phyloP scores from a whole-genome alignment of 257 asterid genomes.

The Solanum stenotomum region DNA sequence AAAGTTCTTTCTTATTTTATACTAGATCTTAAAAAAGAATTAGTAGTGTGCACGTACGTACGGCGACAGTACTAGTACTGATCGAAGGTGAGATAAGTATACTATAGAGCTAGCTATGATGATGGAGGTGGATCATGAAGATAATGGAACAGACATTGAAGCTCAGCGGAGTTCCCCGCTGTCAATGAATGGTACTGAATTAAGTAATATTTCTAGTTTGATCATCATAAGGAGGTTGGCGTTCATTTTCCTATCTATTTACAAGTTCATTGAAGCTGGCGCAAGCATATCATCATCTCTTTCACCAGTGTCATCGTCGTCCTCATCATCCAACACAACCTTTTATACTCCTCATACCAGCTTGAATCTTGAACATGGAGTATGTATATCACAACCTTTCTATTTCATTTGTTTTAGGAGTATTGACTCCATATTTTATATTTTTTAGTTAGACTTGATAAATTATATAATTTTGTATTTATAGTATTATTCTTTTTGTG shows the following conservation, averaged over 20 bases:
- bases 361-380: neutral
- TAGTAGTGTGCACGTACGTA: neutral
- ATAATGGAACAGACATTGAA: neutral
- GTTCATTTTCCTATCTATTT: neutral
- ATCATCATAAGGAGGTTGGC: neutral
- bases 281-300: neutral
- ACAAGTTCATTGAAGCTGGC: neutral
- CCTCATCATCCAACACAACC: neutral
- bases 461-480: too few species aligned
- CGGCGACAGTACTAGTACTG: neutral
- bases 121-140: neutral
- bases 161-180: neutral
- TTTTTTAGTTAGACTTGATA: too few species aligned
- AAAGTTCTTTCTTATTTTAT: neutral
- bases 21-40: neutral
- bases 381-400: neutral
- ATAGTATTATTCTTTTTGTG: too few species aligned
- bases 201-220: neutral
- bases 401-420: too few species aligned
- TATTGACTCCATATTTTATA: too few species aligned
- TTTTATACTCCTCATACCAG: neutral
- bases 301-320: neutral
- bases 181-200: neutral
- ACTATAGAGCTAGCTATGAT: neutral
- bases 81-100: neutral